phyloP scores from a whole-genome alignment of 192 early-diverging fungal species.

The Linnemannia zychae region DNA sequence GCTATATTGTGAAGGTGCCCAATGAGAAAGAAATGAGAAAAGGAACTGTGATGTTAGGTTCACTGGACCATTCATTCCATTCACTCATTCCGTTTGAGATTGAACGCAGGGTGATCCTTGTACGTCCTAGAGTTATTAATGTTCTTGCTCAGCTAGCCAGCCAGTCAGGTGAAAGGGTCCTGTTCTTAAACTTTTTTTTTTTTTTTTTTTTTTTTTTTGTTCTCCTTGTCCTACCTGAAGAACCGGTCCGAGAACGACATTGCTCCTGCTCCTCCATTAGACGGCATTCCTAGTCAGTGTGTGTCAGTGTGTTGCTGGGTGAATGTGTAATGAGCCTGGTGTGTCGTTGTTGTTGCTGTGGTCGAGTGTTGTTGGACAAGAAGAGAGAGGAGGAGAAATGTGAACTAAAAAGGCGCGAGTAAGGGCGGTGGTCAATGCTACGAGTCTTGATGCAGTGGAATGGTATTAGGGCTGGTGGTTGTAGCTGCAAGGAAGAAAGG shows the following conservation, averaged over 20 bases:
- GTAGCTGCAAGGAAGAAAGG: no score
- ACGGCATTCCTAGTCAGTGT: slow-evolving; percentile 12
- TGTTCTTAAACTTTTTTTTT: no score
- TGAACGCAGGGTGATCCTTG: no score
- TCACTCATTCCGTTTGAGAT: no score
- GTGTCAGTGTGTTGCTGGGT: not conserved
- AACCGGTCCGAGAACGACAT: slow-evolving; percentile 51
- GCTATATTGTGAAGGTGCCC: slow-evolving; percentile 11
- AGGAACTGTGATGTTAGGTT: not conserved
- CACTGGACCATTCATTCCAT: no score
- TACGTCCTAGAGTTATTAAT: no score
- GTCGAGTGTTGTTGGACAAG: not conserved
- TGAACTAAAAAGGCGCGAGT: not conserved
- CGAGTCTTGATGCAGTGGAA: no score
- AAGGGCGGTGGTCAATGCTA: no score
- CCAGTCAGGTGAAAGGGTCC: not conserved
- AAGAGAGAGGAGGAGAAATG: not conserved
- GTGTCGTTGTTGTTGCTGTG: not conserved
- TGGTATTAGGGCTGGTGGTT: no score
- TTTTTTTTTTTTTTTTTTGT: no score
- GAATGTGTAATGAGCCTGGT: not conserved
- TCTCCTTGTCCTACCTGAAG: slow-evolving; percentile 46
- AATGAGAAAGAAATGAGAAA: not conserved
- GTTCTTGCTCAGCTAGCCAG: no score
- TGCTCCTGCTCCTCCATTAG: slow-evolving; percentile 12